These are phyloP conservation scores for Fusarium sp. DNA, from an alignment of 2,329 filamentous ascomycete genomes.

Conservation along the genomic window DNA sequence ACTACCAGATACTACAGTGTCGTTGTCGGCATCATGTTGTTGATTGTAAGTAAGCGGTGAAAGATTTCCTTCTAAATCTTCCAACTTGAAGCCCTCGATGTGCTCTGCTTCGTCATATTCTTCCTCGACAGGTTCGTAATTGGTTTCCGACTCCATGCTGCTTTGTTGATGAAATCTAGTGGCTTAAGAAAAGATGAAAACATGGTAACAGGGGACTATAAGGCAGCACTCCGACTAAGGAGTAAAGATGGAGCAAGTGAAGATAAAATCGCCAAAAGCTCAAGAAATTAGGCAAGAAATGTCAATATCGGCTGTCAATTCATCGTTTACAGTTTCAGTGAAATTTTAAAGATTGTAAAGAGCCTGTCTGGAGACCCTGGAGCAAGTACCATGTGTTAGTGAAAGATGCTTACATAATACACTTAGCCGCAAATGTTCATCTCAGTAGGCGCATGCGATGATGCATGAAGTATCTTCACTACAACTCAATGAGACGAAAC, in stretches of 20 bases:
- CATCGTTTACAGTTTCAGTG: slow-evolving; percentile 10
- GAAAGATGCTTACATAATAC: slow-evolving; percentile 40
- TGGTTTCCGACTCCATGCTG: slow-evolving; percentile 50
- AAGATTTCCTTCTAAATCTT: neutral
- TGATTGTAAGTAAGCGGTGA: neutral
- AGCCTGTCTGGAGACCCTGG: neutral
- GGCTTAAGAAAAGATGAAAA: slow-evolving; percentile 39
- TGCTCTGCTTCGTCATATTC: slow-evolving; percentile 21
- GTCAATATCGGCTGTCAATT: slow-evolving; percentile 7
- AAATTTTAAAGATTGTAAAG: neutral
- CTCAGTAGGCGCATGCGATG: neutral
- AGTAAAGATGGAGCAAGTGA: slow-evolving; percentile 5
- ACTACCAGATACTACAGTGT: slow-evolving; percentile 26
- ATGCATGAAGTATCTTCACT: slow-evolving; percentile 8
- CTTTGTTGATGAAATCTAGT: slow-evolving; percentile 37
- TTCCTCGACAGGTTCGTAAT: slow-evolving; percentile 30
- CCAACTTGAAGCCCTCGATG: slow-evolving; percentile 24
- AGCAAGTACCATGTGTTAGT: slow-evolving; percentile 10
- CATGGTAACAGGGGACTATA: slow-evolving; percentile 45
- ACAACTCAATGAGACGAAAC: slow-evolving; percentile 16
- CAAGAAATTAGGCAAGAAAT: neutral
- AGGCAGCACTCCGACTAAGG: slow-evolving; percentile 12
- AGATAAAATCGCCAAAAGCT: neutral
- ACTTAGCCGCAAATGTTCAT: neutral
- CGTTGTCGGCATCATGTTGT: slow-evolving; percentile 13